Base-by-base conservation (phyloP, 2,329 filamentous ascomycete species). In the Celoporthe dispersa region DNA sequence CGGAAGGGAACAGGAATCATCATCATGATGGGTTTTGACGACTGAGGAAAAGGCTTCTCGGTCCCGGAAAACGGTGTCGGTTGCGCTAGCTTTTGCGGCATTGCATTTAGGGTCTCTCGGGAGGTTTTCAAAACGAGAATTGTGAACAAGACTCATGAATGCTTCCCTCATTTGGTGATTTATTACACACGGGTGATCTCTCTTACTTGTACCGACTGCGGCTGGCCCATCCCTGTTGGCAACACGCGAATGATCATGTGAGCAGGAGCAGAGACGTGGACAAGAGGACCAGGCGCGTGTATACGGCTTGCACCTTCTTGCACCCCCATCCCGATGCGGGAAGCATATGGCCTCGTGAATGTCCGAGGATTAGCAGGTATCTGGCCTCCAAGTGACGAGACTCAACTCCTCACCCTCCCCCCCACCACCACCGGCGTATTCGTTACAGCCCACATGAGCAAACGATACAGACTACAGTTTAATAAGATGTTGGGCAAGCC, bases 51-150 rank as follows among this genome's bases (percentile, higher is more conserved):
- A 37, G 66, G 62, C 62, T 61, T 53, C 64, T 68, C 62, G 68
- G 68, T 68, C 68, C 70, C 48, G 68, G 62, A 70, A 65, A 72
- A 68, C 55, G 70, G 70, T 72, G 68, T 70, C 70, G 70, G 55
- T 70, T 66, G 64, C 64, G 70, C 63, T 64, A 68, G 65, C 65
- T 68, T 66, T 66, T 72, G 66, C 51, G 66, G 68, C 68, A 44
- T 70, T 72, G 68, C 70, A 72, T 70, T 70, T 72, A 72, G 63
- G 70, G 70, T 68, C 57, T 72, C 65, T 62, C 62, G 68, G 68
- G 66, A 68, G 67, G 66, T 66, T 64, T 35, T 61, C 31, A 55
- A 63, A 68, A 70, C 51, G 70, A 66, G 62, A 72, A 68, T 70
- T 70, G 70, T 66, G 57, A 72, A 68, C 66, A 51, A 25, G 25